Base-by-base conservation (phyloP, 148 eudicot species). In the Vaccinium macrocarpon region DNA sequence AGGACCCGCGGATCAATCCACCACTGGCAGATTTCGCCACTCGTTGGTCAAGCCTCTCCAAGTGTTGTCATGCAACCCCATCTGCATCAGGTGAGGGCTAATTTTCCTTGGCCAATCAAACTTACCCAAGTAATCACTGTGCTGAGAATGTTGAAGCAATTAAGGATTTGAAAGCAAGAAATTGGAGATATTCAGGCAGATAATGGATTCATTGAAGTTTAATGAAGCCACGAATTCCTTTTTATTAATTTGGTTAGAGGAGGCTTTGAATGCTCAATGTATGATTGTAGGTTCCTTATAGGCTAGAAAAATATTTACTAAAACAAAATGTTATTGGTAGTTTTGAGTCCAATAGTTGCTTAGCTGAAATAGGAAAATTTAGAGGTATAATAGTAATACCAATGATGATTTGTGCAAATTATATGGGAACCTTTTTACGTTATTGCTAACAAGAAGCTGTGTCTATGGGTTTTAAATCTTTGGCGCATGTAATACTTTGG, bases 261-360 rank as follows among this genome's bases (percentile, higher is more conserved):
- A 78, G 62, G 81, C 5, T 52, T 51, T 52, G 81, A 38, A 15
- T 78, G 32, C 46, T 25, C 42, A 78, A 27, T 27, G 46, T 25
- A 78, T 53, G 23, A 42, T 53, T 29, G 23, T 53, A 13, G 23
- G 42, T 15, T 51, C 38, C 52, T 27, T 14, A 25, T 15, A 25
- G 35, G 14, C 79, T 49, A 49, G 56, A n/a, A 76, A n/a, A 23
- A 25, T 18, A 11, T 49, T 50, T 13, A 6, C 1, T 7, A 49
- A 21, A 50, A 50, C 14, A 14, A 76, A 48, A 76, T 61, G 25
- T 21, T 25, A 2, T 66, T 23, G 14, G 27, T 68, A 68, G 38
- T 68, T 68, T 25, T 68, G 73, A 38, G 73, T 68, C 73, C 73
- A 12, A 68, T 68, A 68, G 73, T 27, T 68, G 38, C 73, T 68